Evolutionary conservation across 192 early-diverging fungal species (phyloP).

Genomic region (Irineochytrium annulatum): DNA sequence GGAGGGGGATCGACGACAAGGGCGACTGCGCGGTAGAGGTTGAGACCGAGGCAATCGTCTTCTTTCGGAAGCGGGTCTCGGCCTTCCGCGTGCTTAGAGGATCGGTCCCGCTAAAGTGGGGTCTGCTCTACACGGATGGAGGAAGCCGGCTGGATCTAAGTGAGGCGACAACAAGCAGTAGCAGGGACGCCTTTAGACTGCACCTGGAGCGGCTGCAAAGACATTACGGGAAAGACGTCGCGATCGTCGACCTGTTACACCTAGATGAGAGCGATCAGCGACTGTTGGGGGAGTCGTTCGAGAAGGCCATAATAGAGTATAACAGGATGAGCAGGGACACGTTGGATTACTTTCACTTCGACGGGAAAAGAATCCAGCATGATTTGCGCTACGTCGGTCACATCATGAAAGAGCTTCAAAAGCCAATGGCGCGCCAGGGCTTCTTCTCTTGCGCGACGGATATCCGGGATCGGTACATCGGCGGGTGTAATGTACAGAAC

Average conservation of each 20-base stretch:
- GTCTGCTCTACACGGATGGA: neutral
- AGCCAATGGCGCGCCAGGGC: neutral
- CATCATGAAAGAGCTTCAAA: neutral
- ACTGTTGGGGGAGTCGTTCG: neutral
- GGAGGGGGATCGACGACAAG: conserved; percentile 12
- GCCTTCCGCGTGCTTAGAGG: conserved; percentile 20
- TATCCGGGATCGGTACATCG: too few species aligned
- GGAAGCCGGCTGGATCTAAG: too few species aligned
- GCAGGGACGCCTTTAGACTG: neutral
- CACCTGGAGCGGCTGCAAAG: neutral
- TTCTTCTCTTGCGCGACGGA: neutral
- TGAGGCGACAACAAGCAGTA: too few species aligned
- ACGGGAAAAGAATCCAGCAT: neutral
- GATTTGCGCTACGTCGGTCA: too few species aligned
- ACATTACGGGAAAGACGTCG: neutral
- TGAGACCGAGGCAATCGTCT: conserved; percentile 16
- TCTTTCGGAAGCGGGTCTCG: neutral
- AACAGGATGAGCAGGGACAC: neutral
- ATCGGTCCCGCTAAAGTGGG: conserved; percentile 13
- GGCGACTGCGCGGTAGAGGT: conserved; percentile 20
- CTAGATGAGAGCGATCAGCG: neutral
- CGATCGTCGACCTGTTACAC: neutral
- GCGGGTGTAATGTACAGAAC: too few species aligned
- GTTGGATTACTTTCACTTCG: neutral
- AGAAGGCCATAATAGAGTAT: neutral